phyloP scores from a whole-genome alignment of 352 stramenopile genomes.

The Phytopythium mirpurense region DNA sequence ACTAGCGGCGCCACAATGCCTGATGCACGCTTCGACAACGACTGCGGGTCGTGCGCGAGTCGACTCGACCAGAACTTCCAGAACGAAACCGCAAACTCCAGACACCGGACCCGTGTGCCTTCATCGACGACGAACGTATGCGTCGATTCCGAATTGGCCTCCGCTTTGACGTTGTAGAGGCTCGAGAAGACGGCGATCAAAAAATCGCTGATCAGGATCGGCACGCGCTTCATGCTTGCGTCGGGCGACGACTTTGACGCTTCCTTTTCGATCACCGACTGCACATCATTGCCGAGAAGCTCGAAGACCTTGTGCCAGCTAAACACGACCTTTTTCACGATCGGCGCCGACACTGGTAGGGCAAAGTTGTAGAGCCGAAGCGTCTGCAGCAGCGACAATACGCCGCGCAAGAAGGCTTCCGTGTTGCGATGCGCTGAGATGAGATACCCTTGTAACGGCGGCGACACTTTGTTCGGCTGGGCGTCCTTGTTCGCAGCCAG shows the following conservation, averaged over 20 bases:
- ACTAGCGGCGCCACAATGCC: slow-evolving; percentile 46
- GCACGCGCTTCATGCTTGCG: slow-evolving; percentile 27
- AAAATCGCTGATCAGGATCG: slow-evolving; percentile 70
- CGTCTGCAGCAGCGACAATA: slow-evolving; percentile 64
- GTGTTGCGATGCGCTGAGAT: slow-evolving; percentile 66
- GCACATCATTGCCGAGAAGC: slow-evolving; percentile 34
- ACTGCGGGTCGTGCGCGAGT: slow-evolving; percentile 38
- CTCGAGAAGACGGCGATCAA: slow-evolving; percentile 41
- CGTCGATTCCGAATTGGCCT: slow-evolving; percentile 2
- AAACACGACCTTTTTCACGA: slow-evolving; percentile 71
- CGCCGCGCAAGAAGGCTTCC: slow-evolving; percentile 65
- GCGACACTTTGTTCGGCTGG: slow-evolving; percentile 29
- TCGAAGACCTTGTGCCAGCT: slow-evolving; percentile 69
- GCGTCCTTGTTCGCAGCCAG: slow-evolving; percentile 40
- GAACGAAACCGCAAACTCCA: slow-evolving; percentile 70
- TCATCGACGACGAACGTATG: slow-evolving; percentile 33
- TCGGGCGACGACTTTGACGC: slow-evolving; percentile 12
- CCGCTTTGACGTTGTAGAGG: slow-evolving; percentile 16
- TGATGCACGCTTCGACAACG: slow-evolving; percentile 47
- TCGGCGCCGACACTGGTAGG: slow-evolving; percentile 41
- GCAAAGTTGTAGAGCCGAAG: slow-evolving; percentile 63
- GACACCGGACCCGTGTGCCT: slow-evolving; percentile 45
- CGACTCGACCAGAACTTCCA: slow-evolving; percentile 65
- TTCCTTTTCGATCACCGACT: slow-evolving; percentile 27
- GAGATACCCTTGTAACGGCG: slow-evolving; percentile 58